Evolutionary conservation across 2,329 filamentous ascomycete species (phyloP).

Genomic region (Fusarium staphyleae): DNA sequence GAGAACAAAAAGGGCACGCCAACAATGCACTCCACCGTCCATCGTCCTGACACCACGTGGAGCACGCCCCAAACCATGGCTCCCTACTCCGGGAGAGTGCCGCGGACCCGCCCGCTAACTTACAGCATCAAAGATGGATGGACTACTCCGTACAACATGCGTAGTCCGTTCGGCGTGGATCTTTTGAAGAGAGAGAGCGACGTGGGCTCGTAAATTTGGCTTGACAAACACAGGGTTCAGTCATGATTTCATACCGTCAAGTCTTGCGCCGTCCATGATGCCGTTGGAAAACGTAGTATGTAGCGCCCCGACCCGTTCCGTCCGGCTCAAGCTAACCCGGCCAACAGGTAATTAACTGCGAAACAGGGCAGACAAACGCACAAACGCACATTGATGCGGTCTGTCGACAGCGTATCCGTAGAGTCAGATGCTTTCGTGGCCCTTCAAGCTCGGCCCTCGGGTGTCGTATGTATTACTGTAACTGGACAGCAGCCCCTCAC

Average conservation of each 20-base stretch:
- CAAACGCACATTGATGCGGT: background rate
- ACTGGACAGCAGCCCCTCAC: conserved; percentile 24
- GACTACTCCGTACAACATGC: too few species aligned
- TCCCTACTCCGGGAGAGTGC: conserved; percentile 40
- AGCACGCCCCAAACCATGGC: conserved; percentile 37
- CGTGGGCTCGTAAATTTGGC: conserved; percentile 15
- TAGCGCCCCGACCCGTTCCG: conserved; percentile 8
- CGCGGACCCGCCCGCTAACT: conserved; percentile 41
- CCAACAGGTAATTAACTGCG: background rate
- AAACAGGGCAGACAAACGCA: background rate
- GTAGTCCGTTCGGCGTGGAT: conserved; percentile 27
- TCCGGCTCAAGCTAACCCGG: conserved; percentile 2
- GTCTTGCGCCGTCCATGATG: conserved; percentile 6
- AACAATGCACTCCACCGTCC: conserved; percentile 34
- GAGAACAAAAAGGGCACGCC: conserved; percentile 7
- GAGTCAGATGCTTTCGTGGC: conserved; percentile 7
- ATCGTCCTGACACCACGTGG: conserved; percentile 41
- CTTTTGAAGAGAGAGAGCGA: conserved; percentile 3
- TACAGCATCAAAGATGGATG: conserved; percentile 22
- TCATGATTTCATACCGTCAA: conserved; percentile 11
- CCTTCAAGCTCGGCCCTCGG: conserved; percentile 17
- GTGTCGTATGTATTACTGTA: conserved; percentile 4
- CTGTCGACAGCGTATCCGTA: background rate
- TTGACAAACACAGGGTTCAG: conserved; percentile 11
- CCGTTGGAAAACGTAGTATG: conserved; percentile 1